These are phyloP conservation scores for Nigrograna mackinnonii DNA, from an alignment of 2,329 filamentous ascomycete genomes.

Conservation along the genomic window DNA sequence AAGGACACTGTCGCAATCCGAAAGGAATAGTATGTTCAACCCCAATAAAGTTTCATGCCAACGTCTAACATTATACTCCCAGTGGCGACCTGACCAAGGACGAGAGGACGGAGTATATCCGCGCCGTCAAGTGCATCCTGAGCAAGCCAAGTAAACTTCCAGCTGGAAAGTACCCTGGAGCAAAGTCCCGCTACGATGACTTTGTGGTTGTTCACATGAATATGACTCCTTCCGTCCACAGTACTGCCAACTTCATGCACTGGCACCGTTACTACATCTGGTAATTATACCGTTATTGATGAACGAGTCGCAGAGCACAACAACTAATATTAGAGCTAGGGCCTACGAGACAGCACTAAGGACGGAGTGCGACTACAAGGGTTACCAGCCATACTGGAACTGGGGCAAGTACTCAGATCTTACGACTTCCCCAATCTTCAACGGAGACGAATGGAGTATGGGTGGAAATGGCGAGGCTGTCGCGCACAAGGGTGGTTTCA, in stretches of 20 bases:
- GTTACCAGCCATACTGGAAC: constrained; percentile 55
- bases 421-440: constrained; percentile 56
- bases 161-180: constrained; percentile 29
- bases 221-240: constrained; percentile 31
- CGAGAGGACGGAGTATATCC: constrained; percentile 35
- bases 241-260: constrained; percentile 35
- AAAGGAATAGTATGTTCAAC: constrained; percentile 46
- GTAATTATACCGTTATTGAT: constrained; percentile 6
- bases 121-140: constrained; percentile 35
- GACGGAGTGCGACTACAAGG: constrained; percentile 46
- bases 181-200: constrained; percentile 36
- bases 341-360: constrained; percentile 46
- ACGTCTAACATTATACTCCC: constrained; percentile 4
- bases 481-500: constrained; percentile 16
- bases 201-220: constrained; percentile 33
- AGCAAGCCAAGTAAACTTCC: constrained; percentile 29
- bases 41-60: not conserved
- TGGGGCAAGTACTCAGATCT: constrained; percentile 55
- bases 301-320: not conserved
- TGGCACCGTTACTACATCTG: constrained; percentile 50
- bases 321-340: constrained; percentile 7
- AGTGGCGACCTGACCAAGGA: constrained; percentile 31
- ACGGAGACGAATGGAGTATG: constrained; percentile 54
- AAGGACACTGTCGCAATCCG: constrained; percentile 45
- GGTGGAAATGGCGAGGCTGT: constrained; percentile 51